These are phyloP conservation scores for Plantago elongata DNA, from an alignment of 257 asterid genomes.

Conservation along the genomic window DNA sequence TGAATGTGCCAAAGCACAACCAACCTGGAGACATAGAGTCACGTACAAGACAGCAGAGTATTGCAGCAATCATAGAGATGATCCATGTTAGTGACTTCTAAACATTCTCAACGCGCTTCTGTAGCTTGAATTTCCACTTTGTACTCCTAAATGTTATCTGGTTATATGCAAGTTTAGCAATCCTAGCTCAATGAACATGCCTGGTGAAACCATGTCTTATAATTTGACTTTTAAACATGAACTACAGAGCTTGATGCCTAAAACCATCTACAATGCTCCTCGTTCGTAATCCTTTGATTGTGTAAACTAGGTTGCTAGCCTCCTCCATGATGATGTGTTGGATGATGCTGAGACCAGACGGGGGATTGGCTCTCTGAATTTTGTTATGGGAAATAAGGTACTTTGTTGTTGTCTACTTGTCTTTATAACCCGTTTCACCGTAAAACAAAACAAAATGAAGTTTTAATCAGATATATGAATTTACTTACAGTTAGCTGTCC, in stretches of 20 bases:
- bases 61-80: slow-evolving; percentile 97
- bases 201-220: no score
- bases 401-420: not conserved
- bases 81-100: slow-evolving; percentile 63
- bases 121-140: slow-evolving; percentile 6
- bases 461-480: not conserved
- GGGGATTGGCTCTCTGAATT: slow-evolving; percentile 80
- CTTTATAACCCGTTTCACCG: not conserved
- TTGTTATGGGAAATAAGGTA: slow-evolving; percentile 95
- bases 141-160: not conserved
- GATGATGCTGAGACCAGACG: slow-evolving; percentile 97
- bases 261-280: no score
- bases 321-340: slow-evolving; percentile 96
- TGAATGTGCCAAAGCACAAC: slow-evolving; percentile 49
- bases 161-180: not conserved
- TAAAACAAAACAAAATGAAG: not conserved
- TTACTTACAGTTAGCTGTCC: slow-evolving; percentile 68
- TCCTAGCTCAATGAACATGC: no score
- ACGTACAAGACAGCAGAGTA: slow-evolving; percentile 77
- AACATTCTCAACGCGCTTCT: not conserved
- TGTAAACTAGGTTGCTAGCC: slow-evolving; percentile 77
- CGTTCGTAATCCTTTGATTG: no score
- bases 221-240: no score
- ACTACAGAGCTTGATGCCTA: no score
- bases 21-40: slow-evolving; percentile 45